Conservation (phyloP, 2,329 filamentous ascomycete species). For the Pyrenochaeta sp. region DNA sequence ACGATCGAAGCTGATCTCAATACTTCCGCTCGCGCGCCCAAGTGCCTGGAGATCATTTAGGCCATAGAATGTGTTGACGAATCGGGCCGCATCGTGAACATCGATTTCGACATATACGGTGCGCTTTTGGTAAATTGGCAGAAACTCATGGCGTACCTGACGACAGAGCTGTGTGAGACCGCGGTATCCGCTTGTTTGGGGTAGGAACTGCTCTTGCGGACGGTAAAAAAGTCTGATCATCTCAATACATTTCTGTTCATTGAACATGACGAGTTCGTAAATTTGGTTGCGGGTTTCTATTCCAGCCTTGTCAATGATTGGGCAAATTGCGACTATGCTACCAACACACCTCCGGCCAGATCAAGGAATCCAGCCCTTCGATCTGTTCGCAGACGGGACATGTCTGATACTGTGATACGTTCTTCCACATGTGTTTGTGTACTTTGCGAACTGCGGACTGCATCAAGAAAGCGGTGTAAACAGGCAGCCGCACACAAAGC, state of each 20-base stretch:
- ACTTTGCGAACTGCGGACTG: neutral
- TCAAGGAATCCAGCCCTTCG: neutral
- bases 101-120: neutral
- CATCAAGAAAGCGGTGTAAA: neutral
- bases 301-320: neutral
- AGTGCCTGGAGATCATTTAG: neutral
- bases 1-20: neutral
- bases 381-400: neutral
- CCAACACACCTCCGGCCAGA: neutral
- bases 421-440: neutral
- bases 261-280: neutral
- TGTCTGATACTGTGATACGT: neutral
- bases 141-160: neutral
- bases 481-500: too few species aligned
- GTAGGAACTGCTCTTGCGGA: neutral
- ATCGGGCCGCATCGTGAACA: neutral
- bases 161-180: neutral
- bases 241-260: neutral
- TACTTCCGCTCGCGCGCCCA: neutral
- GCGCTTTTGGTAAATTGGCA: neutral
- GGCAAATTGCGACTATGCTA: neutral
- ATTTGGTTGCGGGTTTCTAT: neutral
- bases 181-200: neutral
- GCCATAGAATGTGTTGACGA: neutral
- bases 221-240: neutral